Base-by-base conservation (phyloP, 169 alveolate genomes). In the Babesia ovis region DNA sequence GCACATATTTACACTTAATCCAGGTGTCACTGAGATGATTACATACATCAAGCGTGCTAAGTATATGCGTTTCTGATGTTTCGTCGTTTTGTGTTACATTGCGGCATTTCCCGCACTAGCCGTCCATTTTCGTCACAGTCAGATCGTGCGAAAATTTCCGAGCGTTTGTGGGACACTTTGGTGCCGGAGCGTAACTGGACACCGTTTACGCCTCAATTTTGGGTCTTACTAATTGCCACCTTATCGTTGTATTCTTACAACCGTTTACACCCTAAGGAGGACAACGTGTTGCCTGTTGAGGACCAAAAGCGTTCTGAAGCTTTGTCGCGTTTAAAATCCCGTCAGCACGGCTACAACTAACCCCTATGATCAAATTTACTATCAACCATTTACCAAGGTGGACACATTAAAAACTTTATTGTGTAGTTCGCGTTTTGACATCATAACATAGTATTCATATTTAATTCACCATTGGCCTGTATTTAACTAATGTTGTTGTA, bases 151-250 rank as follows among this genome's bases (percentile, higher is more conserved):
- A 39, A 72, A 11, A 25, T 46, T 31, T 57, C 80, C 31, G 68
- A 59, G 69, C 54, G 70, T 14, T 41, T 79, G 27, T 79, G 83
- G 83, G 70, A 79, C 35, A 59, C 82, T 16, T 48, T 79, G 46
- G 86, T 79, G 25, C 83, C 83, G n/a, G 86, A 79, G 70, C 50
- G 76, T 31, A 79, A 48, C 54, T 79, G 86, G 83, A 45, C 83
- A 14, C 73, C 53, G 27, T 27, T 41, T n/a, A 56, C 83, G 2
- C 83, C 86, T 0, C 83, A 69, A 53, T 68, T 79, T 42, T 68
- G 81, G 82, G 64, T 68, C 4, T 39, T 79, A 32, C 34, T 60
- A 3, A 45, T 46, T 16, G 70, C 76, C 23, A 79, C 86, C 0
- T 20, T 50, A 29, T 50, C 77, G 34, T 53, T 79, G 70, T 68